phyloP scores from a whole-genome alignment of 1,284 basidiomycete genomes.

The Cutaneotrichosporon curvatum region DNA sequence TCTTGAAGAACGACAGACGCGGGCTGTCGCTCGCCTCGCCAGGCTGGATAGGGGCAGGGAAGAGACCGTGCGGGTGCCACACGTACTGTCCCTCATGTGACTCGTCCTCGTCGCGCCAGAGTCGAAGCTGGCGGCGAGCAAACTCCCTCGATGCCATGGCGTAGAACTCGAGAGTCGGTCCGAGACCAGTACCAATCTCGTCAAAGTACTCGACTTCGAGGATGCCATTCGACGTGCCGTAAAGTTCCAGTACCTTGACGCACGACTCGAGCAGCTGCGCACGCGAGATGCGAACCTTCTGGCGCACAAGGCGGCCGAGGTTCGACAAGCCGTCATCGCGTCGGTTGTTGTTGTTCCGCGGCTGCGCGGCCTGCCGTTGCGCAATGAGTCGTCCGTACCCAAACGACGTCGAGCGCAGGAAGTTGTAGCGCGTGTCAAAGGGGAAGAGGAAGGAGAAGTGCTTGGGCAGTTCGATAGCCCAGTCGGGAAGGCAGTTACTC shows the following conservation, averaged over 20 bases:
- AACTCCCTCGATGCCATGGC: conserved; percentile 89
- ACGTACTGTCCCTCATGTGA: conserved; percentile 61
- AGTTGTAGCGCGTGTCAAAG: conserved; percentile 92
- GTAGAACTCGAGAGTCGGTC: conserved; percentile 98
- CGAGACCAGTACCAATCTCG: conserved; percentile 95
- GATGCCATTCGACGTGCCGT: conserved; percentile 79
- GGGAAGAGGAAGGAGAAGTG: conserved; percentile 98
- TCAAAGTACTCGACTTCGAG: conserved; percentile 99
- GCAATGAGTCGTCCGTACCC: conserved; percentile 90
- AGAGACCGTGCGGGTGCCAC: conserved; percentile 74
- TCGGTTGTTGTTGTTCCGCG: conserved; percentile 59
- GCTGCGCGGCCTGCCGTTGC: conserved; percentile 78
- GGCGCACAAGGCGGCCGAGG: conserved; percentile 83
- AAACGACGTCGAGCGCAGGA: conserved; percentile 94
- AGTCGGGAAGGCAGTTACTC: conserved; percentile 89
- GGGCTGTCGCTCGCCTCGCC: conserved; percentile 12
- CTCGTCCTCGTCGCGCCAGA: conserved; percentile 83
- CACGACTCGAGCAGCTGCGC: conserved; percentile 94
- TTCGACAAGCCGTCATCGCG: conserved; percentile 86
- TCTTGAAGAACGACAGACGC: conserved; percentile 68
- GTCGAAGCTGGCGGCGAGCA: conserved; percentile 72
- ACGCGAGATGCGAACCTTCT: conserved; percentile 94
- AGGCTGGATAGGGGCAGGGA: conserved; percentile 69
- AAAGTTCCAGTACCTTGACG: conserved; percentile 94
- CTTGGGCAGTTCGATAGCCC: conserved; percentile 89